Evolutionary conservation across 441 rosid species (phyloP).

Genomic region (Codiaeum variegatum): DNA sequence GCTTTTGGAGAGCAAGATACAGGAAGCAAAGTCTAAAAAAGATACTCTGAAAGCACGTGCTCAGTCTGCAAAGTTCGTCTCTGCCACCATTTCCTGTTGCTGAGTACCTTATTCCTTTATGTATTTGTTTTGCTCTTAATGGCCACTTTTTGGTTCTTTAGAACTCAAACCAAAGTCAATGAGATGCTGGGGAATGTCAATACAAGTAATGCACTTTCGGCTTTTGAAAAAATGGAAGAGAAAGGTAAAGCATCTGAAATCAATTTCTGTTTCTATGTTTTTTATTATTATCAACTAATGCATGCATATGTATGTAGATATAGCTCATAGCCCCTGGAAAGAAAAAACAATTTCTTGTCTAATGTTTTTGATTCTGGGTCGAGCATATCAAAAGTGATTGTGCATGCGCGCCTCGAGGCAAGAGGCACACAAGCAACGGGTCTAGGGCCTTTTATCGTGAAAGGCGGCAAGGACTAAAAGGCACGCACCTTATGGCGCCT

Average conservation of each 20-base stretch:
- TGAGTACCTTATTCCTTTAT: conserved; percentile 11
- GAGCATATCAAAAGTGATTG: background rate
- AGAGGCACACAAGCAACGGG: no score
- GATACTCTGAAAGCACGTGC: conserved; percentile 97
- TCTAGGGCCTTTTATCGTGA: no score
- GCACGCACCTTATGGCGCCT: no score
- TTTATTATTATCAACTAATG: background rate
- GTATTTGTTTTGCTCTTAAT: conserved; percentile 12
- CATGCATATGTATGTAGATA: background rate
- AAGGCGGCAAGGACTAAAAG: no score
- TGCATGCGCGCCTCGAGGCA: background rate
- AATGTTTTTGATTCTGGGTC: background rate
- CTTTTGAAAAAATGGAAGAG: conserved; percentile 88
- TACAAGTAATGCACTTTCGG: conserved; percentile 70
- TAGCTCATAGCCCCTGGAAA: background rate
- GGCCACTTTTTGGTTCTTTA: conserved; percentile 23
- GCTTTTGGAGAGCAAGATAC: conserved; percentile 98
- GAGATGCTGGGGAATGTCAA: conserved; percentile 78
- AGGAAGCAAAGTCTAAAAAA: conserved; percentile 95
- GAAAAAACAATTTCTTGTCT: background rate
- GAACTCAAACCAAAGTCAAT: conserved; percentile 74
- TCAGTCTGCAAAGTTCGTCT: conserved; percentile 79
- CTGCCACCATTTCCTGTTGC: conserved; percentile 22
- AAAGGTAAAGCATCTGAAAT: conserved; percentile 46
- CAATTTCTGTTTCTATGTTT: background rate